Evolutionary conservation across 345 rosid genomes (phyloP).

Genomic region (Rhodomyrtus tomentosa): DNA sequence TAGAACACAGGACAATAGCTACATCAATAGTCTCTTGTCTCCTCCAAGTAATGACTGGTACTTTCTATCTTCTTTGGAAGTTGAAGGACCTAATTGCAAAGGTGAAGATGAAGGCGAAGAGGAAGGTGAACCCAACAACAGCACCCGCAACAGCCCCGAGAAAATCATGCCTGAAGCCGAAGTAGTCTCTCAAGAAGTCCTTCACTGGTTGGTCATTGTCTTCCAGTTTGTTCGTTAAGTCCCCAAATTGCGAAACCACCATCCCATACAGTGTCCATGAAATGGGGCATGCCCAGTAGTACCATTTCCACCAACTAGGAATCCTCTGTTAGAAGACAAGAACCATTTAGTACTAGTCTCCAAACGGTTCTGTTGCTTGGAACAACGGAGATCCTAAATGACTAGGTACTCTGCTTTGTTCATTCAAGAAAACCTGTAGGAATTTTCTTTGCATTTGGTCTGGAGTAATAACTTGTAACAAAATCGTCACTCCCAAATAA

Average conservation of each 20-base stretch:
- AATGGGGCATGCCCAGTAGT: constrained; percentile 28
- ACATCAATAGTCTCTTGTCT: background rate
- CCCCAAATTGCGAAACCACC: constrained; percentile 28
- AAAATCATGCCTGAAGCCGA: constrained; percentile 21
- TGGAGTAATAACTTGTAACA: background rate
- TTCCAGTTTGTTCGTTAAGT: constrained; percentile 3
- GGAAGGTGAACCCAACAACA: constrained; percentile 2
- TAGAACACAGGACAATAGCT: background rate
- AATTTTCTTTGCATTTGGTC: background rate
- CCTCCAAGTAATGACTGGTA: background rate
- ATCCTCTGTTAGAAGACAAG: constrained; percentile 19
- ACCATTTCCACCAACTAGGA: constrained; percentile 49
- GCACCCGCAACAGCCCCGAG: constrained; percentile 21
- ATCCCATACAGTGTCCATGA: constrained; percentile 36
- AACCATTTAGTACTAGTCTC: background rate
- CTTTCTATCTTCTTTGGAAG: constrained; percentile 23
- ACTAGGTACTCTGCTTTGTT: background rate
- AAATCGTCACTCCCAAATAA: background rate
- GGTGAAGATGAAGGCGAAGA: constrained; percentile 21
- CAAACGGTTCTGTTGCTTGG: background rate
- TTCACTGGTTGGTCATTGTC: constrained; percentile 6
- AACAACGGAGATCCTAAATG: background rate
- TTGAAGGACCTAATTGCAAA: constrained; percentile 16
- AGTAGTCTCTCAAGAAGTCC: constrained; percentile 10
- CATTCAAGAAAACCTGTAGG: background rate